phyloP scores from a whole-genome alignment of 306 rosid genomes.

The Castanea sativa region DNA sequence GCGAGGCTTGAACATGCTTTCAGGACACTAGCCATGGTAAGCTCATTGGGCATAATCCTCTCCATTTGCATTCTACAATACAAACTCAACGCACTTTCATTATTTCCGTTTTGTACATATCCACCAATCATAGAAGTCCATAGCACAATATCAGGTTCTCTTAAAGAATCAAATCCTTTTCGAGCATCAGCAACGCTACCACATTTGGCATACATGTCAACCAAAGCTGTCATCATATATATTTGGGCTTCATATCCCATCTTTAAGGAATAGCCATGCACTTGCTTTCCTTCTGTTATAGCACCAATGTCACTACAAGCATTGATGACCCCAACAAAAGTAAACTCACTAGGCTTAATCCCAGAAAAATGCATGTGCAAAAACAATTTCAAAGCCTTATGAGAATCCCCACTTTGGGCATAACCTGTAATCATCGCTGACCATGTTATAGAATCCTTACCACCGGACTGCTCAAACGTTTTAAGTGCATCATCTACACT shows the following conservation, averaged over 20 bases:
- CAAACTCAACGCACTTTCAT: conserved; percentile 32
- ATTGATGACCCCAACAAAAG: conserved; percentile 72
- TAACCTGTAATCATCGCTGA: conserved; percentile 81
- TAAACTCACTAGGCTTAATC: conserved; percentile 53
- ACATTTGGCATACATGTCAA: conserved; percentile 87
- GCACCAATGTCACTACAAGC: conserved; percentile 73
- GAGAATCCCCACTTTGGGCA: conserved; percentile 73
- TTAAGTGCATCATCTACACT: conserved; percentile 62
- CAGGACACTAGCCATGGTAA: too few relatives aligned
- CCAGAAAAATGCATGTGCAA: conserved; percentile 58
- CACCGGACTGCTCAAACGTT: conserved; percentile 51
- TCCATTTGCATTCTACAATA: conserved; percentile 33
- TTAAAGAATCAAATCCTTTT: conserved; percentile 50
- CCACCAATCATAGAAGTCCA: conserved; percentile 91
- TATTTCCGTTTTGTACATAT: conserved; percentile 32
- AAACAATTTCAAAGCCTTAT: conserved; percentile 58
- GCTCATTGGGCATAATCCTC: too few relatives aligned
- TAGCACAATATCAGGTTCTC: conserved; percentile 70
- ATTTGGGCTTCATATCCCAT: too few relatives aligned
- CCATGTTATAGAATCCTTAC: conserved; percentile 78
- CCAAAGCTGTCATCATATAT: conserved; percentile 52
- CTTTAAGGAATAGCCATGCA: conserved; percentile 60
- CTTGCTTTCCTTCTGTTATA: conserved; percentile 57
- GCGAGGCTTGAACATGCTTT: too few relatives aligned
- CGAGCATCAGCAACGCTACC: conserved; percentile 30